phyloP scores from a whole-genome alignment of 768 basidiomycete species.

The Agaricus sinodeliciosus region DNA sequence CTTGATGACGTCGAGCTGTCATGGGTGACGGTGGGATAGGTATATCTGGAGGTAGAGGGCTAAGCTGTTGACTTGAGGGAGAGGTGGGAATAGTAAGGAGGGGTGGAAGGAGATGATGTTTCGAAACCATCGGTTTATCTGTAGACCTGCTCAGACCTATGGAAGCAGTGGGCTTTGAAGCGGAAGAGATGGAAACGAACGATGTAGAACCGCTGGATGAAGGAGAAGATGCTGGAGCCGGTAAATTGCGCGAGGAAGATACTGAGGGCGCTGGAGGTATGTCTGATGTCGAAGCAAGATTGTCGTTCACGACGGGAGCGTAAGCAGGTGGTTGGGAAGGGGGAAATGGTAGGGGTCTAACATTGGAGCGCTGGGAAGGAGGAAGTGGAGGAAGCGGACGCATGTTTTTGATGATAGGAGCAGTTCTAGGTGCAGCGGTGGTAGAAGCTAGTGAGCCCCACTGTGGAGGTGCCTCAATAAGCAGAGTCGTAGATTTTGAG shows the following conservation, averaged over 20 bases:
- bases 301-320: not conserved
- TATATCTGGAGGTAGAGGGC: slow-evolving; percentile 10
- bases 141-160: no score
- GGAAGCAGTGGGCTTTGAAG: not conserved
- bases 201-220: not conserved
- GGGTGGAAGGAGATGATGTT: not conserved
- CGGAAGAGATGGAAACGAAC: not conserved
- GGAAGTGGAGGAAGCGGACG: slow-evolving; percentile 6
- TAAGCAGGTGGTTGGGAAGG: slow-evolving; percentile 3
- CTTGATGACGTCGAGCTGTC: slow-evolving; percentile 15
- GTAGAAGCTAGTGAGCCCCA: not conserved
- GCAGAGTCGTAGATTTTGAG: not conserved
- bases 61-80: not conserved
- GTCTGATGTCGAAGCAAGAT: not conserved
- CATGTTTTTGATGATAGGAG: not conserved
- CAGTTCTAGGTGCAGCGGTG: not conserved
- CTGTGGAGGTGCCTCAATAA: not conserved
- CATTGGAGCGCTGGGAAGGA: not conserved
- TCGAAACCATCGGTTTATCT: not conserved
- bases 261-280: not conserved
- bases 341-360: slow-evolving; percentile 4
- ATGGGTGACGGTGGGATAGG: slow-evolving; percentile 16
- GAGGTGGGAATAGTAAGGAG: not conserved
- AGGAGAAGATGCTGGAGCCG: not conserved
- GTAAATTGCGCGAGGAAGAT: not conserved